Evolutionary conservation across 2,329 filamentous ascomycete species (phyloP), one percentile per base, ranked within the genome.

Genomic region (Massarina eburnea): DNA sequence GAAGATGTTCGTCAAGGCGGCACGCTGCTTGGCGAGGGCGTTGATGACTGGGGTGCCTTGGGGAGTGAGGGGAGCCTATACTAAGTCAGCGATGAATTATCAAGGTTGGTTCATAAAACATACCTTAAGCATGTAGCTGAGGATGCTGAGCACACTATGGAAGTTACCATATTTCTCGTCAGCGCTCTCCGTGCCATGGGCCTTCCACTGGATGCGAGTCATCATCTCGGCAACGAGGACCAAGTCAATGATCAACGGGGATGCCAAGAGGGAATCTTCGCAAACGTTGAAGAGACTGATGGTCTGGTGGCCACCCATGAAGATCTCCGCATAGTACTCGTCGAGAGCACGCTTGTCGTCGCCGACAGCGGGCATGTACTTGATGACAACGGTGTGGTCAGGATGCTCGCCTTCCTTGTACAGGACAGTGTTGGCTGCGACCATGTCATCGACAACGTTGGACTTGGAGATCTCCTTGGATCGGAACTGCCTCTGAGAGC

Each of bases 381-480:
- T 99, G 84, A 99, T 99, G 61, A 99, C 94, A 49, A 99, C 94
- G 49, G 89, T 95, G 79, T 99, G 94, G 71, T 99, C 91, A 2
- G 94, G 94, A 73, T 97, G 91, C 77, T 99, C 94, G 60, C 86
- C 91, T 64, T 89, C 79, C 74, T 86, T 84, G 80, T 99, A 99
- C 45, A 99, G 81, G 39, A 97, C 85, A 40, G 76, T 79, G 78
- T 99, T 99, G 66, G 94, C 92, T 66, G 90, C 91, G 49, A 99
- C 94, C 94, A 99, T 99, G 78, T 99, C 94, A 70, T 99, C 94
- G 45, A 99, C 94, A 10, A 99, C 94, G 71, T 96, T 99, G 64
- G 90, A 95, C 81, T 99, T 99, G 76, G 89, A 95, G 61, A 99
- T 99, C 77, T 99, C 94, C 83, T 99, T 99, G 75, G 91, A 96